A percentile compares a stretch with the other conserved stretches of the same genome.
Conservation (phyloP, 208 protist species). For the Herpetomonas samuelpessoai region DNA sequence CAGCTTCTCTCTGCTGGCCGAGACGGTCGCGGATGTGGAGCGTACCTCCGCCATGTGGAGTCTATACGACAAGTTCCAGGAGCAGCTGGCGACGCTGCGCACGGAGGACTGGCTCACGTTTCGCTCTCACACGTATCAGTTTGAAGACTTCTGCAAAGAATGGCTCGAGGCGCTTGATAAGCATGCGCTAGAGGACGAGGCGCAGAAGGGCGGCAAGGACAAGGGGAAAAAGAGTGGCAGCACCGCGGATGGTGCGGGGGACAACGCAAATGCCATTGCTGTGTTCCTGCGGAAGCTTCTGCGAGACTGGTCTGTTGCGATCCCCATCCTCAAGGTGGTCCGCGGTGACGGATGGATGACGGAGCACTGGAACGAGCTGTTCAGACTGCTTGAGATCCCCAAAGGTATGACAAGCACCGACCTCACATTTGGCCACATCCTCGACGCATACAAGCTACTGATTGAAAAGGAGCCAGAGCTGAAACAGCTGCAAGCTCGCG, state of each 20-base stretch:
- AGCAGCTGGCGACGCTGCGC: constrained; percentile 66
- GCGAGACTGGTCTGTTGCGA: constrained; percentile 54
- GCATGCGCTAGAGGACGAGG: constrained; percentile 7
- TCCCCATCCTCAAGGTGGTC: constrained; percentile 89
- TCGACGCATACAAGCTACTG: constrained; percentile 71
- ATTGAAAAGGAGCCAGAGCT: constrained; percentile 83
- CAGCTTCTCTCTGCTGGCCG: constrained; percentile 60
- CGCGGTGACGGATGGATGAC: constrained; percentile 95
- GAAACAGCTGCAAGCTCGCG: constrained; percentile 92
- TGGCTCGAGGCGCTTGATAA: constrained; percentile 63
- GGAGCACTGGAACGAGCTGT: constrained; percentile 96
- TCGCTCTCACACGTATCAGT: constrained; percentile 86
- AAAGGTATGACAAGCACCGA: constrained; percentile 73
- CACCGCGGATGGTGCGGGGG: background rate
- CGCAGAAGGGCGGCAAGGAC: background rate
- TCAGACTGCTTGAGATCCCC: constrained; percentile 83
- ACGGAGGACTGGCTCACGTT: constrained; percentile 95
- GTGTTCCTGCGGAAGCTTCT: constrained; percentile 73
- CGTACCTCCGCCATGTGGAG: constrained; percentile 67
- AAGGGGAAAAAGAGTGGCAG: constrained; percentile 7
- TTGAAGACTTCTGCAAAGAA: constrained; percentile 94
- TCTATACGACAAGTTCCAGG: constrained; percentile 85
- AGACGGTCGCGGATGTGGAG: constrained; percentile 63
- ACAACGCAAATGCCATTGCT: constrained; percentile 37
- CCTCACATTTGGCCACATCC: constrained; percentile 90